These are phyloP conservation scores for Taphrina flavorubra DNA, from an alignment of 1,139 yeast genomes.

Conservation along the genomic window DNA sequence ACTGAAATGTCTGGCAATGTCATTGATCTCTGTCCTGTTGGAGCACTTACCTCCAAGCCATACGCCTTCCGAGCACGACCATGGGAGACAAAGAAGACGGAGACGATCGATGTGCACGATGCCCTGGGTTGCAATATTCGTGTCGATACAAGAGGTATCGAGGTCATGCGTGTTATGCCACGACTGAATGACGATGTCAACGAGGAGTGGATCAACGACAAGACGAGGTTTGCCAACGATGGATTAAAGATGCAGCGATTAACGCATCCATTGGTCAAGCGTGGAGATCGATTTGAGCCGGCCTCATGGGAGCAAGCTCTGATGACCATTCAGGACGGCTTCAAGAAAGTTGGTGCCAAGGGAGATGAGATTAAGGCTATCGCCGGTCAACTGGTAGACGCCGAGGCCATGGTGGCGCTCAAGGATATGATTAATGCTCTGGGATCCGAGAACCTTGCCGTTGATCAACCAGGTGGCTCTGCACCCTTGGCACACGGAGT, in stretches of 20 bases:
- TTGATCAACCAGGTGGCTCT: conserved; percentile 65
- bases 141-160: conserved; percentile 85
- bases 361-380: conserved; percentile 79
- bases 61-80: conserved; percentile 91
- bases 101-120: conserved; percentile 83
- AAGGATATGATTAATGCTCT: conserved; percentile 78
- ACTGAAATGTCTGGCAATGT: conserved; percentile 88
- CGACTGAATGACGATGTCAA: conserved; percentile 84
- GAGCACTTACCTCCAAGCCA: conserved; percentile 88
- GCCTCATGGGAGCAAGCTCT: conserved; percentile 91
- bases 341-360: conserved; percentile 62
- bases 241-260: conserved; percentile 86
- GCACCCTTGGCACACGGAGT: conserved; percentile 71
- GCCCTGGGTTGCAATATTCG: conserved; percentile 83
- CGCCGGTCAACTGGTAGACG: conserved; percentile 82
- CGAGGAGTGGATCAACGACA: conserved; percentile 92
- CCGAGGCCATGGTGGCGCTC: conserved; percentile 79
- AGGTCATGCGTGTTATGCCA: conserved; percentile 87
- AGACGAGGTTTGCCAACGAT: conserved; percentile 83
- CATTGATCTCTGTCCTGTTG: conserved; percentile 89
- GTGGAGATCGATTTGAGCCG: conserved; percentile 71
- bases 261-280: conserved; percentile 78
- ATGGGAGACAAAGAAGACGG: conserved; percentile 91
- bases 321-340: conserved; percentile 70
- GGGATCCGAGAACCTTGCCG: conserved; percentile 80